Conservation (phyloP, 1,284 basidiomycete species). For the Trichosporon sp. region DNA sequence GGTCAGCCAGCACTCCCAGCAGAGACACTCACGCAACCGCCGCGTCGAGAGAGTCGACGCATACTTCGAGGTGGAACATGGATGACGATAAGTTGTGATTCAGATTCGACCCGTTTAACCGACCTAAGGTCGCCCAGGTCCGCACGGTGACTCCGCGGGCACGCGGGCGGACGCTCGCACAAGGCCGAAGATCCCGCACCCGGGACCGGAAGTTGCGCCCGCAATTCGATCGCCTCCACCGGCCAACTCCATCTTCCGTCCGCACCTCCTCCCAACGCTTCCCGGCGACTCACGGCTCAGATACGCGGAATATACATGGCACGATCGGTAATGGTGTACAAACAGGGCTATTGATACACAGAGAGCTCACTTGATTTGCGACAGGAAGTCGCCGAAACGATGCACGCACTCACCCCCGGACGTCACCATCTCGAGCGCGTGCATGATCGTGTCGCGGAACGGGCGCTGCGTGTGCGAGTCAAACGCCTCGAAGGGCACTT, state of each 20-base stretch:
- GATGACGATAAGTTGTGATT: neutral
- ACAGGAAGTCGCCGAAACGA: slow-evolving; percentile 15
- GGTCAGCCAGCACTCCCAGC: neutral
- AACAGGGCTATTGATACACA: neutral
- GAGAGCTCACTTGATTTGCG: slow-evolving; percentile 19
- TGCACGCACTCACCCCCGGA: slow-evolving; percentile 14
- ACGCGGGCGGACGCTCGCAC: neutral
- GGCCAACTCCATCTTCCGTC: too few relatives aligned
- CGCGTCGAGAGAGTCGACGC: slow-evolving; percentile 71
- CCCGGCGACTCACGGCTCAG: too few relatives aligned
- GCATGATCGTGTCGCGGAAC: slow-evolving; percentile 14
- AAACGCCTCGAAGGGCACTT: neutral
- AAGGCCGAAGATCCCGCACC: neutral
- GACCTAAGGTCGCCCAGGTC: neutral
- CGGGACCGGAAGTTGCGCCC: neutral
- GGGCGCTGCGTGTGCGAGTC: slow-evolving; percentile 7
- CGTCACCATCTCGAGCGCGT: slow-evolving; percentile 11
- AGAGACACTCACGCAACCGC: slow-evolving; percentile 43
- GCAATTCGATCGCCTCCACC: neutral
- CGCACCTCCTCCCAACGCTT: too few relatives aligned
- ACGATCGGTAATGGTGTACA: neutral
- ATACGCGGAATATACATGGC: neutral
- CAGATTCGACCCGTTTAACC: neutral
- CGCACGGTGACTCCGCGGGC: slow-evolving; percentile 2
- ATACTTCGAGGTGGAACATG: slow-evolving; percentile 60